phyloP scores from a whole-genome alignment of 1,139 yeast species.

The Pichia sp. region DNA sequence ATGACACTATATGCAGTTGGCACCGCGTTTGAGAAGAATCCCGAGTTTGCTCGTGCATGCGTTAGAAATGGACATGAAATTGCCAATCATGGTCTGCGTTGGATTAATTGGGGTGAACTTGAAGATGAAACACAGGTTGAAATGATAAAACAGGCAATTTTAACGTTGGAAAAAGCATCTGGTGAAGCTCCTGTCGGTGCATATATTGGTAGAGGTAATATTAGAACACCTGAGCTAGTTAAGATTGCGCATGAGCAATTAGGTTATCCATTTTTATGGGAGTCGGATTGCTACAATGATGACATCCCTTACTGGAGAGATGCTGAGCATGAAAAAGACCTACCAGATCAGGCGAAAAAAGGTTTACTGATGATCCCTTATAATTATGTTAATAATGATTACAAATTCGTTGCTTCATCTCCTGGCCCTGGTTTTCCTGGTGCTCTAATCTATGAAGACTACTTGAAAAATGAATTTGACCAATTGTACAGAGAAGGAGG shows the following conservation, averaged over 20 bases:
- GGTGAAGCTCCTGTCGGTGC: slow-evolving; percentile 37
- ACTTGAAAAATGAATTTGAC: slow-evolving; percentile 36
- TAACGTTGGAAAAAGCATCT: slow-evolving; percentile 29
- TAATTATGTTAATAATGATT: slow-evolving; percentile 36
- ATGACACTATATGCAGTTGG: slow-evolving; percentile 39
- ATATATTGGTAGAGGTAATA: slow-evolving; percentile 35
- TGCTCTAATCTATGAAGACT: slow-evolving; percentile 28
- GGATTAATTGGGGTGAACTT: slow-evolving; percentile 34
- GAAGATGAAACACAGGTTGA: slow-evolving; percentile 34
- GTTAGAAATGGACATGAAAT: slow-evolving; percentile 39
- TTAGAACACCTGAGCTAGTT: slow-evolving; percentile 33
- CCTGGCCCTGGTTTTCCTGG: slow-evolving; percentile 21
- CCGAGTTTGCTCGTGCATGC: slow-evolving; percentile 34
- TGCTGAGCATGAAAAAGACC: slow-evolving; percentile 28
- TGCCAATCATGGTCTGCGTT: slow-evolving; percentile 38
- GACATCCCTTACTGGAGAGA: slow-evolving; percentile 39
- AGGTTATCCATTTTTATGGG: slow-evolving; percentile 34
- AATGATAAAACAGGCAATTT: slow-evolving; percentile 32
- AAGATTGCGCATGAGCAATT: slow-evolving; percentile 34
- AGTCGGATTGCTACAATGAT: slow-evolving; percentile 36
- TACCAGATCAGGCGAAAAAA: slow-evolving; percentile 22
- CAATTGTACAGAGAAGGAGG: slow-evolving; percentile 37
- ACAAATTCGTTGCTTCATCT: slow-evolving; percentile 22
- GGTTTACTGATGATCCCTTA: slow-evolving; percentile 38
- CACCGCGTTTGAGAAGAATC: slow-evolving; percentile 35